Conservation (phyloP, 1,284 basidiomycete genomes). For the Apiotrichum montevideense region DNA sequence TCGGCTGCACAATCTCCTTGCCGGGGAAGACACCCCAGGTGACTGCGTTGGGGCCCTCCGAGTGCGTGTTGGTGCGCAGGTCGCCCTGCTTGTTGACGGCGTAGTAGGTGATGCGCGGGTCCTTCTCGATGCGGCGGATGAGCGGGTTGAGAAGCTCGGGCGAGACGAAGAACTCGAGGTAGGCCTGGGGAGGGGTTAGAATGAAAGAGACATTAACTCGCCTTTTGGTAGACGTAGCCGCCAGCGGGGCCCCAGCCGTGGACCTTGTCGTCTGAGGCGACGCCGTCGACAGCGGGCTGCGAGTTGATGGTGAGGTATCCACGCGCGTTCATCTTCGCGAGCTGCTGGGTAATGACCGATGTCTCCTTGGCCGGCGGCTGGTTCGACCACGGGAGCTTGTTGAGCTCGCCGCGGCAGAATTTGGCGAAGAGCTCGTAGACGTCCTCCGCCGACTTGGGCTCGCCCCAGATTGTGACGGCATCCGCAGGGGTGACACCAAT, state of each 20-base stretch:
- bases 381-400: conserved; percentile 93
- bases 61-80: conserved; percentile 88
- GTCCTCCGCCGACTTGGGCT: conserved; percentile 57
- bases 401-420: conserved; percentile 67
- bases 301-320: conserved; percentile 98
- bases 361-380: conserved; percentile 80
- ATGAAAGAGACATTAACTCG: conserved; percentile 12
- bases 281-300: conserved; percentile 94
- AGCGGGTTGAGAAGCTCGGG: conserved; percentile 68
- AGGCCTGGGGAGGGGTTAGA: conserved; percentile 52
- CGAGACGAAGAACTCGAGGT: conserved; percentile 91
- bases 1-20: conserved; percentile 96
- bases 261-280: conserved; percentile 71
- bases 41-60: conserved; percentile 94
- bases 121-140: conserved; percentile 77
- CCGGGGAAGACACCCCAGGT: conserved; percentile 99
- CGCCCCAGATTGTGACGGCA: conserved; percentile 80
- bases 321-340: conserved; percentile 77
- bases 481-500: conserved; percentile 64
- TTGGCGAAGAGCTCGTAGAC: conserved; percentile 68
- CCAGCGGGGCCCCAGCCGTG: conserved; percentile 88
- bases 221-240: conserved; percentile 95
- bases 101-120: conserved; percentile 91
- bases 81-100: conserved; percentile 70
- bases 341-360: conserved; percentile 67